Evolutionary conservation across 2,329 filamentous ascomycete species (phyloP), one percentile per base, ranked within the genome.

Genomic region (Fusarium miscanthi): DNA sequence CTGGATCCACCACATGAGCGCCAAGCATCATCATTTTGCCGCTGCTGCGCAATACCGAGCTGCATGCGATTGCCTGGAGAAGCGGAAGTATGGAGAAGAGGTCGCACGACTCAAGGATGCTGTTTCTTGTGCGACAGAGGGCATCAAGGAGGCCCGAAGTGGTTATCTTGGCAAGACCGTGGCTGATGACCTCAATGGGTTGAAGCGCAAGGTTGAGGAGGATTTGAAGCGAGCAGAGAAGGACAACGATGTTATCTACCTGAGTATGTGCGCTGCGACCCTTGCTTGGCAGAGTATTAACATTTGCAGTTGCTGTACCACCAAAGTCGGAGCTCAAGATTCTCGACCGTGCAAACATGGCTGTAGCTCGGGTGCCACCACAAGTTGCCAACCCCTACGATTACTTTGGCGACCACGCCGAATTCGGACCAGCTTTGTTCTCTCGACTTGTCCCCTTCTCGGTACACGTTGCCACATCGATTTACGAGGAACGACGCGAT

Each of bases 1-100:
- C 70, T 98, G 95, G 96, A 98, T 99, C 75, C 95, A 98, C 81
- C 95, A 98, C 80, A 95, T 97, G 88, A 95, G 93, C 31, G 96
- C 95, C 10, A 99, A 98, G 81, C 95, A 98, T 78, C 93, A 98
- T 79, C 96, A 98, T 81, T 98, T 99, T 82, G 95, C 95, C 3
- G 95, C 94, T 0, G 96, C 96, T 0, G 96, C 96, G 0, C 96
- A 99, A 80, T 98, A 95, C 76, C 88, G 96, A 19, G 94, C 95
- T 31, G 94, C 96, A 1, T 92, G 94, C 71, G 95, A 98, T 78
- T 96, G 94, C 75, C 81, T 99, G 19, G 96, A 98, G 82, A 98
- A 97, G 87, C 87, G 92, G 54, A 97, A 92, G 78, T 99, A 98
- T 74, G 96, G 96, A 52, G 96, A 99, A 80, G 96, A 99, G 84